Evolutionary conservation across 257 asterid species (phyloP).

Genomic region (Solanum peruvianum): DNA sequence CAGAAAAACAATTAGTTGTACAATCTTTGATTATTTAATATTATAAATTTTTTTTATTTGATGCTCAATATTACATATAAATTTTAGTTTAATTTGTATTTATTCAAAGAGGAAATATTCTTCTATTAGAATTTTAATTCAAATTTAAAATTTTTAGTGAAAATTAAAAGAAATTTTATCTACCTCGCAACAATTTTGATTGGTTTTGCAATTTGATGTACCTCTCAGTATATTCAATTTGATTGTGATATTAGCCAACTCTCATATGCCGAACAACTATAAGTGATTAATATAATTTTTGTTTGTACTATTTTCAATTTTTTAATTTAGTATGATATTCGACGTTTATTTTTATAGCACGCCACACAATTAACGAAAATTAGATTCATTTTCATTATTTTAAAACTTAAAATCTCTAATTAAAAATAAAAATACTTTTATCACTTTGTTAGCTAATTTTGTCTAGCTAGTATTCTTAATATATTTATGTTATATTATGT

Average conservation of each 20-base stretch:
- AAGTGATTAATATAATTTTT: neutral
- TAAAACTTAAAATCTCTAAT: neutral
- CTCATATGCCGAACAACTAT: neutral
- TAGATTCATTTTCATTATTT: too few species aligned
- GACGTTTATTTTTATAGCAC: neutral
- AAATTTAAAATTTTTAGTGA: neutral
- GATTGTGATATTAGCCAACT: neutral
- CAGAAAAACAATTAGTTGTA: neutral
- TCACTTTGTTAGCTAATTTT: too few species aligned
- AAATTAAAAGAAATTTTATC: neutral
- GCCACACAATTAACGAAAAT: too few species aligned
- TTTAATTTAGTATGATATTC: neutral
- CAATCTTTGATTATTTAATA: neutral
- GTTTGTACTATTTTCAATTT: neutral
- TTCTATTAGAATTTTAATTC: neutral
- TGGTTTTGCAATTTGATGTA: neutral
- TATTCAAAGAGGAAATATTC: neutral
- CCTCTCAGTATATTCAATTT: neutral
- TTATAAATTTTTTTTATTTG: neutral
- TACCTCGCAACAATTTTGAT: neutral
- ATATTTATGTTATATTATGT: too few species aligned
- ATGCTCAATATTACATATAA: neutral
- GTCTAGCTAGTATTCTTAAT: too few species aligned
- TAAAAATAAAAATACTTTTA: too few species aligned
- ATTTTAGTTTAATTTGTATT: neutral